Evolutionary conservation across 129 eudicot species (phyloP).

Genomic region (Pseudognaphalium luteoalbum): DNA sequence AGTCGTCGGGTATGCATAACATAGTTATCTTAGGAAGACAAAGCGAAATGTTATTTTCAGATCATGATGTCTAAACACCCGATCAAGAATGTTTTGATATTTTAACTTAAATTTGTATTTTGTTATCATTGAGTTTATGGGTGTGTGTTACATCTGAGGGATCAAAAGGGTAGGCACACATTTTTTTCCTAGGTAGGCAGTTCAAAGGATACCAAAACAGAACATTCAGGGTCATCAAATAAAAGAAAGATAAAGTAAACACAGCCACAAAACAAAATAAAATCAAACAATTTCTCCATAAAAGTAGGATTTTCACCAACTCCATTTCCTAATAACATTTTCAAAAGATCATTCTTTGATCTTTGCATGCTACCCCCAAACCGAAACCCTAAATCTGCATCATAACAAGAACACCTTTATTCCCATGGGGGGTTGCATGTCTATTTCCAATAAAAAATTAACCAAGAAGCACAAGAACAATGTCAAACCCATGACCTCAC

Average conservation of each 20-base stretch:
- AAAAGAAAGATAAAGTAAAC: constrained; percentile 14
- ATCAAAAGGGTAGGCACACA: too few species aligned
- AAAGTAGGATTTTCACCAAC: constrained; percentile 28
- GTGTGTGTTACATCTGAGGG: too few species aligned
- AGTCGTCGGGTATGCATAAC: too few species aligned
- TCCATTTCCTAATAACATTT: constrained; percentile 34
- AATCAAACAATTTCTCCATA: constrained; percentile 32
- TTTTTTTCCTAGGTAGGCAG: too few species aligned
- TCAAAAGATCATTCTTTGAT: constrained; percentile 30
- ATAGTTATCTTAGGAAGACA: too few species aligned
- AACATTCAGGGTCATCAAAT: constrained; percentile 11
- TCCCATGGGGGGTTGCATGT: constrained; percentile 88
- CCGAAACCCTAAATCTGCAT: constrained; percentile 29
- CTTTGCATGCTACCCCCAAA: constrained; percentile 44
- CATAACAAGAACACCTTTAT: constrained; percentile 16
- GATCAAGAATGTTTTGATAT: too few species aligned
- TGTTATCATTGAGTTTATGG: too few species aligned
- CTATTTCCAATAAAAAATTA: constrained; percentile 41
- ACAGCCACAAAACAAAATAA: constrained; percentile 29
- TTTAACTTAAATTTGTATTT: too few species aligned
- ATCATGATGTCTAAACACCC: too few species aligned
- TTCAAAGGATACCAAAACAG: too few species aligned
- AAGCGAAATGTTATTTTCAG: too few species aligned
- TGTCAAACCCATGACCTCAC: constrained; percentile 26
- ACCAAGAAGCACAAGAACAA: constrained; percentile 39